Evolutionary conservation across 2,329 filamentous ascomycete genomes (phyloP).

Genomic region (Pleomassaria siparia): DNA sequence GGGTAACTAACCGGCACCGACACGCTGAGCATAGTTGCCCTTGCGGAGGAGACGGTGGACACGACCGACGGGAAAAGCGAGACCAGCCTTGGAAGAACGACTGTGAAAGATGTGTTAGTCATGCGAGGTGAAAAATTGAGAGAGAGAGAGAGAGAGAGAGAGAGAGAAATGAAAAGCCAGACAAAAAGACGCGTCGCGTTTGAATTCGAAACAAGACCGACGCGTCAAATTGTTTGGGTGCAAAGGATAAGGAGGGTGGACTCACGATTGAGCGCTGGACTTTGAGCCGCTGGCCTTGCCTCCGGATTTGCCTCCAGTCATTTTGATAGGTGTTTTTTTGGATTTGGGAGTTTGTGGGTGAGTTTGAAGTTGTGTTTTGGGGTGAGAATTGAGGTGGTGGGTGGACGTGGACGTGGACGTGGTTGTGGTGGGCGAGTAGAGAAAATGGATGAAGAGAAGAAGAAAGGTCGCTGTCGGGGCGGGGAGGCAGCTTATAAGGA

Average conservation of each 20-base stretch:
- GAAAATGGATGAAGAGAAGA: conserved; percentile 46
- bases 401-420: conserved; percentile 20
- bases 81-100: conserved; percentile 98
- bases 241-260: conserved; percentile 34
- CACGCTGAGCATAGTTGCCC: conserved; percentile 99
- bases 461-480: conserved; percentile 40
- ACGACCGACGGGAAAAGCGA: conserved; percentile 98
- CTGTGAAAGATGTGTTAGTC: conserved; percentile 51
- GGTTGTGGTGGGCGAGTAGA: conserved; percentile 32
- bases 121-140: conserved; percentile 11
- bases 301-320: conserved; percentile 99
- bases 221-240: conserved; percentile 22
- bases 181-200: conserved; percentile 45
- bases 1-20: conserved; percentile 79
- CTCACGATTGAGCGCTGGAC: conserved; percentile 95
- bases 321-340: conserved; percentile 74
- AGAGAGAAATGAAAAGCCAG: conserved; percentile 12
- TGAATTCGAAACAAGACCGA: conserved; percentile 23
- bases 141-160: too few species aligned
- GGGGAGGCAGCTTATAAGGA: conserved; percentile 45
- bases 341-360: conserved; percentile 35
- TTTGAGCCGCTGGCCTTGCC: conserved; percentile 99
- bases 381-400: conserved; percentile 15
- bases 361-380: conserved; percentile 22
- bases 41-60: conserved; percentile 98